Evolutionary conservation across 192 early-diverging fungal species (phyloP), one percentile per base, ranked within the genome.

Genomic region (Linnemannia elongata): DNA sequence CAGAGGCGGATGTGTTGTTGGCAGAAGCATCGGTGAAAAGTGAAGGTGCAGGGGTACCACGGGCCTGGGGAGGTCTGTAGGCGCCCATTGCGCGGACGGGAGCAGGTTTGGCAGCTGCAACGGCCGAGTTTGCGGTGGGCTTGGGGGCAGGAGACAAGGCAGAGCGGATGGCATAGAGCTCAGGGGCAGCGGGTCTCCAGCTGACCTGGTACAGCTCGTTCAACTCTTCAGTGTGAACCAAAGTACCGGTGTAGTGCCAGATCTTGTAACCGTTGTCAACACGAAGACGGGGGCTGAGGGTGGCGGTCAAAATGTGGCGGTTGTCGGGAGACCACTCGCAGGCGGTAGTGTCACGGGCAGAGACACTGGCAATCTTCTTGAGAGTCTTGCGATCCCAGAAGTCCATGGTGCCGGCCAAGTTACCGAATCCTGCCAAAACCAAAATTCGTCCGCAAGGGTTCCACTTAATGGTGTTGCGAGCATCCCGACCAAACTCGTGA

Each of bases 211-310:
- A 97, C 80, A 99, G 91, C 90, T 99, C 99, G 76, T 97, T 93
- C 42, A 95, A 90, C 69, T 94, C 92, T 38, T 94, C 89, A 82
- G 91, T 77, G 82, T 97, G 93, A 60, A 98, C 94, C 72, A 98
- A 88, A 0, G 94, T 92, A 35, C 98, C 98, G 5, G 95, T 94
- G 88, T 98, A 96, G 88, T 99, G 99, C 97, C 97, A 99, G 78
- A 99, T 93, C 69, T 96, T 96, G 88, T 97, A 96, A 18, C 98
- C 97, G 81, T 99, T 99, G 89, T 99, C 99, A 44, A 99, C 99
- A 81, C 98, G 96, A 80, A 99, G 91, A 69, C 98, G 94, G 41
- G 95, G 95, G 76, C 97, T 98, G 52, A 99, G 90, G 8, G 96
- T 99, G 47, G 97, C 94, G 20, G 97, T 97, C 92, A 99, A 90